Evolutionary conservation across 1,139 yeast genomes (phyloP), one percentile per base, ranked within the genome.

Genomic region (Diutina siamensis): DNA sequence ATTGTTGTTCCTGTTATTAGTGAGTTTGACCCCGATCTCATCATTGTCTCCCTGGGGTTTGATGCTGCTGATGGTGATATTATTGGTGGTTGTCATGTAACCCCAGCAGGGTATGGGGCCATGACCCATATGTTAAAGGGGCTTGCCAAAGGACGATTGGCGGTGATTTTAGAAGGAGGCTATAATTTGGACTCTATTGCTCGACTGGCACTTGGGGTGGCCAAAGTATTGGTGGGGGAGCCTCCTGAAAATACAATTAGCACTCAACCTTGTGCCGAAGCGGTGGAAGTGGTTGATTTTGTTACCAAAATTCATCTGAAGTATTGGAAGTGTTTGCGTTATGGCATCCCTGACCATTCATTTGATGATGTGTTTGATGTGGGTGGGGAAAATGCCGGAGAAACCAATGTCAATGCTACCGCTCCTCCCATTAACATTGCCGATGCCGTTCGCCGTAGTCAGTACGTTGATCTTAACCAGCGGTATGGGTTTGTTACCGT

Each of bases 1-100:
- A 80, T 89, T n/a, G 76, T 94, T 13, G 74, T 94, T 74, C 98
- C 98, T 0, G 78, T 88, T 44, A 84, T 94, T 45, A 67, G 79
- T 48, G 98, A 94, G 58, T 94, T 83, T 56, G 82, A 83, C 56
- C 97, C 99, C 0, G 98, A 94, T 63, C 70, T 94, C 53, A 88
- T 88, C 5, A 86, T 94, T 35, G 82, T 94, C 32, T 86, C 96
- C 40, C 82, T 97, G 0, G 99, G 99, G 0, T 92, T 92, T 57
- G 99, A 92, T 65, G 98, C 98, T 21, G 99, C 99, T 0, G 96
- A 86, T 55, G 98, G 97, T 46, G 99, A 94, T 63, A 82, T 87
- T 48, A 86, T 94, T 53, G 99, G 98, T n/a, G 95, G 94, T 36
- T 92, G 97, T 61, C 94, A 86, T 60, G 95, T 94, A 3, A 76